Percentiles rank a stretch among this genome's conserved stretches.
Conservation (phyloP, 2,329 filamentous ascomycete species). For the Neofusicoccum sp. region DNA sequence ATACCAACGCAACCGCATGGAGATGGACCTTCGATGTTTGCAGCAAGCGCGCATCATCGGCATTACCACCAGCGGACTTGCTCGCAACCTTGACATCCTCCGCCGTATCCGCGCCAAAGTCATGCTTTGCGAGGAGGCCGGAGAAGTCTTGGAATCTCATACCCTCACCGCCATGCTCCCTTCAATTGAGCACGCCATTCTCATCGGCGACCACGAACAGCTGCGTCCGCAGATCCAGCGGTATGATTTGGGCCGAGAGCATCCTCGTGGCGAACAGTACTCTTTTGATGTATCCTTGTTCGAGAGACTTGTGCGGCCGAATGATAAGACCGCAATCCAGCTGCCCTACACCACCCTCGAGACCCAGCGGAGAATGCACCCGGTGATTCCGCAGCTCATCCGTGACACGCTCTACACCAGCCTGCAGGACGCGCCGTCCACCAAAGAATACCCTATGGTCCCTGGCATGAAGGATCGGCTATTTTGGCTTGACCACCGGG, state of each 20-base stretch:
- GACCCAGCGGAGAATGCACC: slow-evolving; percentile 67
- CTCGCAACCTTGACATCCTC: slow-evolving; percentile 56
- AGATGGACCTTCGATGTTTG: slow-evolving; percentile 26
- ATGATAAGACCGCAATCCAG: slow-evolving; percentile 9
- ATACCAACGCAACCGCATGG: neutral
- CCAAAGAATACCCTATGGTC: slow-evolving; percentile 49
- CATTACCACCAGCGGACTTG: slow-evolving; percentile 62
- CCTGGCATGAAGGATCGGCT: slow-evolving; percentile 56
- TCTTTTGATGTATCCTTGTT: slow-evolving; percentile 64
- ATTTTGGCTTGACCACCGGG: slow-evolving; percentile 65
- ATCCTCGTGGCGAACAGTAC: slow-evolving; percentile 51
- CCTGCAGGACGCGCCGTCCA: slow-evolving; percentile 54
- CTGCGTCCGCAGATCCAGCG: slow-evolving; percentile 62
- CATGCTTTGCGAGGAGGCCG: slow-evolving; percentile 69
- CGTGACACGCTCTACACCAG: slow-evolving; percentile 59
- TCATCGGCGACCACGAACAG: slow-evolving; percentile 67
- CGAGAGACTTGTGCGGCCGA: slow-evolving; percentile 56
- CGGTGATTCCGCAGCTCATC: slow-evolving; percentile 62
- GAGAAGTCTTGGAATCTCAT: slow-evolving; percentile 68
- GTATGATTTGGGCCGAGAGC: slow-evolving; percentile 57
- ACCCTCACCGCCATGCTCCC: slow-evolving; percentile 62
- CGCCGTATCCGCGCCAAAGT: slow-evolving; percentile 57
- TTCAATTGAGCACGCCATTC: slow-evolving; percentile 61
- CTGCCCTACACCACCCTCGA: slow-evolving; percentile 43
- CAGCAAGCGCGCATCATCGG: slow-evolving; percentile 57